Evolutionary conservation across 345 rosid species (phyloP).

Genomic region (Lepidium sativum): DNA sequence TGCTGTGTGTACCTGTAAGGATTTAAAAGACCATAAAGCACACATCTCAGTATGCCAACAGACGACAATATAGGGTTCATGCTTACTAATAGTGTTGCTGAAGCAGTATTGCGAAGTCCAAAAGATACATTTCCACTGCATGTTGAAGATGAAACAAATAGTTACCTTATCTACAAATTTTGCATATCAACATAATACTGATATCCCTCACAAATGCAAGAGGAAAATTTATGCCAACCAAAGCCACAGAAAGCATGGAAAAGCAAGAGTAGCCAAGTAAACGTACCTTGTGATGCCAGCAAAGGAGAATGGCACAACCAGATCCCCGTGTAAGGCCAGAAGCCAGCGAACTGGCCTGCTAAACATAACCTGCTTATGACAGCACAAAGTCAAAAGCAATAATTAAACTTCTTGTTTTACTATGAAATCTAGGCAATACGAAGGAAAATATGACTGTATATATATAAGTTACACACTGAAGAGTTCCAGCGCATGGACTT

Average conservation of each 20-base stretch:
- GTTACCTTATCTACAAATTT: neutral
- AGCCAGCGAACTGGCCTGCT: conserved; percentile 97
- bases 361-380: conserved; percentile 57
- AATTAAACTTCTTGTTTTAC: neutral
- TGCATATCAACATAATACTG: neutral
- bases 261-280: conserved; percentile 13
- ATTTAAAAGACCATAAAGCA: conserved; percentile 17
- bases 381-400: conserved; percentile 9
- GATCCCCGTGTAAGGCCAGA: conserved; percentile 83
- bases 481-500: conserved; percentile 99
- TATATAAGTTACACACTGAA: conserved; percentile 35
- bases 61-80: conserved; percentile 4
- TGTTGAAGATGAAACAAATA: conserved; percentile 10
- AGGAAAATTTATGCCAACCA: neutral
- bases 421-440: neutral
- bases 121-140: conserved; percentile 75
- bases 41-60: neutral
- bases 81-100: conserved; percentile 58
- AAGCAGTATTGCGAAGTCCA: conserved; percentile 83
- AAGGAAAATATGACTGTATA: neutral
- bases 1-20: conserved; percentile 58
- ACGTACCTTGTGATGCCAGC: conserved; percentile 77
- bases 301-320: conserved; percentile 68
- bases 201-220: neutral
- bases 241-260: conserved; percentile 1